Conservation (phyloP, 176 grass and related monocot species). For the Paspalum notatum region DNA sequence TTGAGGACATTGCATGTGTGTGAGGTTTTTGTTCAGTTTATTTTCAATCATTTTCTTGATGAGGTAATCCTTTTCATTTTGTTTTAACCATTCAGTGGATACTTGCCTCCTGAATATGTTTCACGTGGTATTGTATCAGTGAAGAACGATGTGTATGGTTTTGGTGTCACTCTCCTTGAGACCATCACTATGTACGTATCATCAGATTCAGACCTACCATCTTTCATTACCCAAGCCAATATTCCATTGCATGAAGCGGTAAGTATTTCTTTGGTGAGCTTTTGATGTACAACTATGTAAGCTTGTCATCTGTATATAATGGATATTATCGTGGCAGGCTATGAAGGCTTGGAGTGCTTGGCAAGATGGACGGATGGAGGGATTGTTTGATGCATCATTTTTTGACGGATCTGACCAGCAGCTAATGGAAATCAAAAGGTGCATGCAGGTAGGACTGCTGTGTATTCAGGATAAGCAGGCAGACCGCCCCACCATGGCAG, state of each 20-base stretch:
- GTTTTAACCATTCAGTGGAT: background rate
- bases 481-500: background rate
- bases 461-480: background rate
- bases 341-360: background rate
- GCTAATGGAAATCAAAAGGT: background rate
- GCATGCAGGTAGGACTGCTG: background rate
- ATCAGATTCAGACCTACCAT: too few relatives aligned
- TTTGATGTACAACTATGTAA: background rate
- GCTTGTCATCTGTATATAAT: background rate
- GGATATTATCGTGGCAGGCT: background rate
- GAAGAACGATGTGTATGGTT: background rate
- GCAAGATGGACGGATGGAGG: background rate
- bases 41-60: background rate
- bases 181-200: background rate
- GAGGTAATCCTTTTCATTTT: background rate
- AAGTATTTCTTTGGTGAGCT: background rate
- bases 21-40: background rate
- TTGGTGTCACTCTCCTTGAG: background rate
- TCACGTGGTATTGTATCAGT: background rate
- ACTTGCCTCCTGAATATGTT: background rate
- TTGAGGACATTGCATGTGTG: background rate
- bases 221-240: too few relatives aligned
- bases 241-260: background rate
- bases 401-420: background rate
- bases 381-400: background rate